A percentile compares a stretch with the other conserved stretches of the same genome.
Conservation (phyloP, 257 asterid species). For the Salvia hispanica region DNA sequence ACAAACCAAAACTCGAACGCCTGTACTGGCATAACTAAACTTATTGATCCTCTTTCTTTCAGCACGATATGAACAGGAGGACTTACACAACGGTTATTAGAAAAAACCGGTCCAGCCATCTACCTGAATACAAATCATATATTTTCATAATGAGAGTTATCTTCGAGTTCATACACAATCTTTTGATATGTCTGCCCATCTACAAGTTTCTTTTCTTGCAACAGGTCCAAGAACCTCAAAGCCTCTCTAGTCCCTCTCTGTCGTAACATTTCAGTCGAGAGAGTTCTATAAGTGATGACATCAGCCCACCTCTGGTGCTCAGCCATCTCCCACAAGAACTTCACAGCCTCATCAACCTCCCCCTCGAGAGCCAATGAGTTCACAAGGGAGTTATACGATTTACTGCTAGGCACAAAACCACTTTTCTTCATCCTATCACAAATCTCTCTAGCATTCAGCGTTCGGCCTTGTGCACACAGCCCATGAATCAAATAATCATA, state of each 20-base stretch:
- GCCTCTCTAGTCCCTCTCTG: constrained; percentile 55
- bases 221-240: constrained; percentile 53
- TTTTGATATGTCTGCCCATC: constrained; percentile 51
- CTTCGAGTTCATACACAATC: constrained; percentile 60
- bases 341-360: constrained; percentile 76
- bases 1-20: constrained; percentile 2
- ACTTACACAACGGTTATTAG: background rate
- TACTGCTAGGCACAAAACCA: constrained; percentile 77
- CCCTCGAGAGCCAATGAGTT: constrained; percentile 83
- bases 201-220: constrained; percentile 54
- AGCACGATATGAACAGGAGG: background rate
- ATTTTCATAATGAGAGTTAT: constrained; percentile 34
- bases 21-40: constrained; percentile 5
- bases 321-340: constrained; percentile 77
- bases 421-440: constrained; percentile 70
- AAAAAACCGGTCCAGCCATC: background rate
- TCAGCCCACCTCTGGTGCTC: constrained; percentile 58
- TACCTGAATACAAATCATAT: constrained; percentile 40
- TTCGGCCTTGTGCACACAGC: constrained; percentile 85
- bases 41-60: background rate
- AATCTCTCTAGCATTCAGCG: constrained; percentile 71
- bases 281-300: constrained; percentile 70
- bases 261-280: constrained; percentile 70
- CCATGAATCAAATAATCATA: constrained; percentile 90
- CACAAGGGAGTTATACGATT: constrained; percentile 82